Percentiles rank a stretch among this genome's conserved stretches.
phyloP scores from a whole-genome alignment of 441 rosid species.

The Macaranga tanarius region DNA sequence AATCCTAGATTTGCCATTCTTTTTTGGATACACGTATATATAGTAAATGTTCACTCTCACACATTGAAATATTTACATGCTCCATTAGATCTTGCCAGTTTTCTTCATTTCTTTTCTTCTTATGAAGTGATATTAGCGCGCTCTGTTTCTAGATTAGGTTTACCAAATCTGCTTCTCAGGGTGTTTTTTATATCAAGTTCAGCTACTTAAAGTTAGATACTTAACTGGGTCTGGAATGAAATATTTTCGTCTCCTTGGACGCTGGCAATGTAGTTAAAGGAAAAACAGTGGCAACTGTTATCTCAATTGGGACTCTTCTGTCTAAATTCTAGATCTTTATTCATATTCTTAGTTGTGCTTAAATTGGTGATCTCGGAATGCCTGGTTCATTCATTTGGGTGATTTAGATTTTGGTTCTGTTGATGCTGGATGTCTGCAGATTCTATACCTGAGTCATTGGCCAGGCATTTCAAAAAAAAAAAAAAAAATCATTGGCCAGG shows the following conservation, averaged over 20 bases:
- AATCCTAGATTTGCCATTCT: slow-evolving; percentile 23
- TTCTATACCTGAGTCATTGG: slow-evolving; percentile 8
- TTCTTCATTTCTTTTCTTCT: slow-evolving; percentile 6
- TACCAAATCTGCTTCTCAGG: slow-evolving; percentile 11
- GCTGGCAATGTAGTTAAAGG: slow-evolving; percentile 2
- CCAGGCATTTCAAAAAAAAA: too few species aligned
- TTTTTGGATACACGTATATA: neutral
- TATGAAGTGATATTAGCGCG: slow-evolving; percentile 13
- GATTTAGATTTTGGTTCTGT: slow-evolving; percentile 14
- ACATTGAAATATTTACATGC: slow-evolving; percentile 21
- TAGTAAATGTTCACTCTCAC: neutral
- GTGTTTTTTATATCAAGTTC: neutral
- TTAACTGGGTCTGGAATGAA: slow-evolving; percentile 13
- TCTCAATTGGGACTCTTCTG: neutral
- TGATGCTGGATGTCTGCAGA: slow-evolving; percentile 3
- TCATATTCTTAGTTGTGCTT: neutral
- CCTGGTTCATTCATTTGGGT: slow-evolving; percentile 10
- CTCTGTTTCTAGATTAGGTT: slow-evolving; percentile 25
- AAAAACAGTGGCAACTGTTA: slow-evolving; percentile 1
- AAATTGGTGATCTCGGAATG: slow-evolving; percentile 19
- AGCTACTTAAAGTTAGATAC: neutral
- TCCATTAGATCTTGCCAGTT: slow-evolving; percentile 32
- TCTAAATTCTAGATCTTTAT: slow-evolving; percentile 23
- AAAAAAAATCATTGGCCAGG: too few species aligned
- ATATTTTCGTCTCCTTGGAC: slow-evolving; percentile 16